A percentile compares a stretch with the other conserved stretches of the same genome.
phyloP scores from a whole-genome alignment of 208 protist genomes.

The Leishmania tarentolae region DNA sequence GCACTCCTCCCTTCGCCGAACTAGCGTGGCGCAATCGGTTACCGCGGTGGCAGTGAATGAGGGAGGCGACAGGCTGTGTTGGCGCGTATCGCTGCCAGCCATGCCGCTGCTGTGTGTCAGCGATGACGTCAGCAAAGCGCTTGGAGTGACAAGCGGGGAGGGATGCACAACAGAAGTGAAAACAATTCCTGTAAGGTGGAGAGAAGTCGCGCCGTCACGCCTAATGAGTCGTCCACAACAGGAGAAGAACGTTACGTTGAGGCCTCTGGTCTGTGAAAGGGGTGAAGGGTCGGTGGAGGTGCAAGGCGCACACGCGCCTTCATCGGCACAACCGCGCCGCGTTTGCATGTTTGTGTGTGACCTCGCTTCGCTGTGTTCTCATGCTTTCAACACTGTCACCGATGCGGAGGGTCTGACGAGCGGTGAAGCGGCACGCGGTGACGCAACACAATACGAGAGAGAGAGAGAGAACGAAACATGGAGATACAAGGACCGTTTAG shows the following conservation, averaged over 20 bases:
- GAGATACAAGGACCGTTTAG: background rate
- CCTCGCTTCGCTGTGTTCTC: background rate
- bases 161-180: background rate
- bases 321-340: background rate
- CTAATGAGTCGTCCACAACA: background rate
- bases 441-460: background rate
- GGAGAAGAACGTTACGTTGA: background rate
- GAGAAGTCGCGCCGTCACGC: background rate
- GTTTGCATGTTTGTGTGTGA: background rate
- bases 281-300: background rate
- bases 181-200: background rate
- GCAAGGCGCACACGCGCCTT: background rate
- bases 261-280: background rate
- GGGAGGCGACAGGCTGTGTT: conserved; percentile 7
- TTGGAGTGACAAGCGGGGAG: background rate
- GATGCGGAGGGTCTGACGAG: background rate
- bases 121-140: background rate
- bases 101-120: conserved; percentile 9
- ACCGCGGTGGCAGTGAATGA: background rate
- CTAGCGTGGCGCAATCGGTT: background rate
- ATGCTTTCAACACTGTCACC: background rate
- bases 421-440: background rate
- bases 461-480: background rate
- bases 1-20: conserved; percentile 28
- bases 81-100: conserved; percentile 15